These are phyloP conservation scores for Phytophthora rubi DNA, from an alignment of 352 stramenopile genomes.

Conservation along the genomic window DNA sequence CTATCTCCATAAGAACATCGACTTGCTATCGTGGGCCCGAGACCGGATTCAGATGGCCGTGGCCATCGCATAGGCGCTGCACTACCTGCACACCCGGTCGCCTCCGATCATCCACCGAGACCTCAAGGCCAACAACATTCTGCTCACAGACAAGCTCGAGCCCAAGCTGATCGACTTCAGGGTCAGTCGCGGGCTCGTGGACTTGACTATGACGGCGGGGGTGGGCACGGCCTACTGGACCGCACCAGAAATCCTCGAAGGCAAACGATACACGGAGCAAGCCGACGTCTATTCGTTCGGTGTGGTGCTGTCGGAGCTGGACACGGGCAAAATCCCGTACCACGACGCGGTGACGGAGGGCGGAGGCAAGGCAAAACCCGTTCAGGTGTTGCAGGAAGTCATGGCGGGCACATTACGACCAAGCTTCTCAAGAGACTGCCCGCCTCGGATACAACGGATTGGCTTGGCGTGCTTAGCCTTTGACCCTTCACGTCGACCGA, in stretches of 20 bases:
- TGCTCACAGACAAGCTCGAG: conserved; percentile 69
- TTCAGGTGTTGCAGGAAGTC: conserved; percentile 48
- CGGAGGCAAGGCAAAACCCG: conserved; percentile 19
- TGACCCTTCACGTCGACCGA: neutral
- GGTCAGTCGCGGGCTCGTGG: conserved; percentile 40
- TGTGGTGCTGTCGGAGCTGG: conserved; percentile 53
- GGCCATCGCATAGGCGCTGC: conserved; percentile 37
- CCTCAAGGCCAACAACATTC: conserved; percentile 60
- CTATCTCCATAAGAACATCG: conserved; percentile 29
- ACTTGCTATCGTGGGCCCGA: conserved; percentile 37
- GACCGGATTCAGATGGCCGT: conserved; percentile 59
- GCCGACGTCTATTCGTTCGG: conserved; percentile 73
- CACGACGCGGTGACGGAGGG: conserved; percentile 14
- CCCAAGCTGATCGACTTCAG: conserved; percentile 88
- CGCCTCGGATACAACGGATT: conserved; percentile 28
- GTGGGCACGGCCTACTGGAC: conserved; percentile 87
- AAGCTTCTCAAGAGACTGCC: conserved; percentile 47
- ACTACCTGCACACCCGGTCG: conserved; percentile 36
- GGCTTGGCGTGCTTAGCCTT: conserved; percentile 28
- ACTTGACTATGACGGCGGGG: conserved; percentile 54
- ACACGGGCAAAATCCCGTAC: conserved; percentile 41
- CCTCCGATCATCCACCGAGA: conserved; percentile 44
- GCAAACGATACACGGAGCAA: conserved; percentile 57
- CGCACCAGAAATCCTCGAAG: conserved; percentile 70
- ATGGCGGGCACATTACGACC: conserved; percentile 52